Base-by-base conservation (phyloP, 257 asterid genomes). In the Capsicum rhomboideum region DNA sequence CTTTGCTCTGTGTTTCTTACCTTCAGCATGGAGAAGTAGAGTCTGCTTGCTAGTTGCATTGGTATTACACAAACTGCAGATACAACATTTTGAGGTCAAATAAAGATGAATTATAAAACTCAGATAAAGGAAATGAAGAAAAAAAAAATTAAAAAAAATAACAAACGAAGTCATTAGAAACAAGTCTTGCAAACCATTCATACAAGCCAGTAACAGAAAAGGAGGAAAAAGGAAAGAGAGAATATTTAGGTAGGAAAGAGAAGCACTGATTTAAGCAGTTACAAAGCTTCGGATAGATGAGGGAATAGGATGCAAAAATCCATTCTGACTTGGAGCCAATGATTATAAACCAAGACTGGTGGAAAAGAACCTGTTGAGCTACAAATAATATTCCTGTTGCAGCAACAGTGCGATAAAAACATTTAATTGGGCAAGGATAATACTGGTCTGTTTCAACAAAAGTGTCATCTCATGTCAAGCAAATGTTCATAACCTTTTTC, bases 11-110 rank as follows among this genome's bases (percentile, higher is more conserved):
- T 96, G 99, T 84, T 93, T 96, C 83, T 94, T 96, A 42, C 98
- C 98, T 23, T 96, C 99, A 75, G 97, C 98, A 90, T 96, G 99
- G 86, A 88, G 91, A 85, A 92, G 97, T 88, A 96, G 88, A 79
- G 99, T 85, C 89, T 96, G 99, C 93, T 92, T 90, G 86, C 98
- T 96, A 67, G 99, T 93, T 81, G 98, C 95, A 49, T 84, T 92
- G 86, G 97, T 92, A 86, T 96, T 93, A 85, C 99, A 96, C 50
- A 96, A 90, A 90, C 98, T 96, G 92, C 89, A 91, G 18, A 72
- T 28, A 87, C 53, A 82, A 64, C 82, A 77, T 34, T 68, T 77
- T 16, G 26, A 77, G 18, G 10, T 77, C 81, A 75, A 49, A 49
- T 9, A 75, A 75, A 44, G 26, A 50, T 75, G 59, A 74, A 74